These are phyloP conservation scores for Ganoderma multipileum DNA, from an alignment of 1,284 basidiomycete species.

Conservation along the genomic window DNA sequence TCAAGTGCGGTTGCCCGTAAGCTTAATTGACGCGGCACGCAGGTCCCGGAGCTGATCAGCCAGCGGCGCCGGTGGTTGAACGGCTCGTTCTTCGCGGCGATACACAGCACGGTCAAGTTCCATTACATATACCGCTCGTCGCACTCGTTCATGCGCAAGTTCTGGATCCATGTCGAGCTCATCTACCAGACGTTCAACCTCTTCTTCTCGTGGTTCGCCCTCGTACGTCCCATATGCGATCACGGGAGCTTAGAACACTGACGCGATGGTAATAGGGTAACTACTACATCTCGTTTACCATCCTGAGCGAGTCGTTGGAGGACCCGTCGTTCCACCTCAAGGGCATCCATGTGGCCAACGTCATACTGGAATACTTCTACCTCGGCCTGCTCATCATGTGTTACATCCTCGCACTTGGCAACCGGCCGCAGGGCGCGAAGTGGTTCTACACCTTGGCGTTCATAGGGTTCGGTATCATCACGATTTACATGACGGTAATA, in stretches of 20 bases:
- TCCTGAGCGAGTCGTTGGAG: slow-evolving; percentile 78
- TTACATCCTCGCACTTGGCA: slow-evolving; percentile 91
- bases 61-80: slow-evolving; percentile 97
- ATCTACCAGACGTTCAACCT: slow-evolving; percentile 92
- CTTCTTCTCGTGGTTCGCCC: slow-evolving; percentile 91
- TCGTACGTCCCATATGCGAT: slow-evolving; percentile 55
- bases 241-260: background rate
- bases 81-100: slow-evolving; percentile 95
- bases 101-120: slow-evolving; percentile 91
- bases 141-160: slow-evolving; percentile 85
- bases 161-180: slow-evolving; percentile 95
- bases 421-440: slow-evolving; percentile 90
- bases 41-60: slow-evolving; percentile 90
- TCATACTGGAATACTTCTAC: slow-evolving; percentile 87
- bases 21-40: slow-evolving; percentile 2
- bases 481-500: slow-evolving; percentile 93
- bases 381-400: slow-evolving; percentile 88
- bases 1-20: background rate
- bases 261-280: slow-evolving; percentile 65
- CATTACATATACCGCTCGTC: slow-evolving; percentile 92
- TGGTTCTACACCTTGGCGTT: slow-evolving; percentile 84
- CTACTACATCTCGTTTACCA: slow-evolving; percentile 88
- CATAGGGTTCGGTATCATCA: slow-evolving; percentile 87
- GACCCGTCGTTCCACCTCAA: slow-evolving; percentile 62
- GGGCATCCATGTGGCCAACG: slow-evolving; percentile 77